Conservation (phyloP, 2,329 filamentous ascomycete genomes). For the Colletotrichum brevisporum region DNA sequence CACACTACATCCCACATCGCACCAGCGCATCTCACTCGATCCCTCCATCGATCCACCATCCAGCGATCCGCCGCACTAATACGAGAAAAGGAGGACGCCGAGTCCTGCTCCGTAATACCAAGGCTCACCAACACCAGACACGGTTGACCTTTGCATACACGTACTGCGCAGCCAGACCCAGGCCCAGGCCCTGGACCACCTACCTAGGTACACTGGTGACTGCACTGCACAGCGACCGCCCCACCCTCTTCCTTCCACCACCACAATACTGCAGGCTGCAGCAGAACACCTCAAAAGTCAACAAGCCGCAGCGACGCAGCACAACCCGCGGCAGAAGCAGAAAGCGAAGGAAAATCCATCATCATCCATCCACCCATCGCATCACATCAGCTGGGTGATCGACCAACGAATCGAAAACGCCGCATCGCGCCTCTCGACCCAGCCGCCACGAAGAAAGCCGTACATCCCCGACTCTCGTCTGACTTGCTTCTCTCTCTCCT, state of each 20-base stretch:
- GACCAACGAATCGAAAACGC: neutral
- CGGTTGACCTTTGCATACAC: neutral
- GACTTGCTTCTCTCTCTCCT: neutral
- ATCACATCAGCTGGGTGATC: conserved; percentile 1
- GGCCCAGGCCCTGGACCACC: neutral
- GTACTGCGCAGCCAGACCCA: conserved; percentile 23
- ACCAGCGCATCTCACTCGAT: conserved; percentile 1
- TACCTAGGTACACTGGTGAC: too few species aligned
- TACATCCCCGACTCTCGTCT: neutral
- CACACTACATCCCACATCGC: neutral
- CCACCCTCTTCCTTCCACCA: neutral
- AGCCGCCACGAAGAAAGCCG: neutral
- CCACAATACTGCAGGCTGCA: neutral
- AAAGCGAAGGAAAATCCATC: neutral
- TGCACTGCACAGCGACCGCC: neutral
- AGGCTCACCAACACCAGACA: conserved; percentile 23
- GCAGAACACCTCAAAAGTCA: too few species aligned
- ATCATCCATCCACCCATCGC: conserved; percentile 6
- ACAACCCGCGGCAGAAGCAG: neutral
- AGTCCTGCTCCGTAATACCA: conserved; percentile 30
- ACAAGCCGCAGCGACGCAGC: too few species aligned
- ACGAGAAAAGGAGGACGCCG: conserved; percentile 23
- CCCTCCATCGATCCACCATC: conserved; percentile 26
- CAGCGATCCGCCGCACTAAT: conserved; percentile 26
- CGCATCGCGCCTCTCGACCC: neutral